Base-by-base conservation (phyloP, 164 flowering plant genomes). In the Stephania japonica region DNA sequence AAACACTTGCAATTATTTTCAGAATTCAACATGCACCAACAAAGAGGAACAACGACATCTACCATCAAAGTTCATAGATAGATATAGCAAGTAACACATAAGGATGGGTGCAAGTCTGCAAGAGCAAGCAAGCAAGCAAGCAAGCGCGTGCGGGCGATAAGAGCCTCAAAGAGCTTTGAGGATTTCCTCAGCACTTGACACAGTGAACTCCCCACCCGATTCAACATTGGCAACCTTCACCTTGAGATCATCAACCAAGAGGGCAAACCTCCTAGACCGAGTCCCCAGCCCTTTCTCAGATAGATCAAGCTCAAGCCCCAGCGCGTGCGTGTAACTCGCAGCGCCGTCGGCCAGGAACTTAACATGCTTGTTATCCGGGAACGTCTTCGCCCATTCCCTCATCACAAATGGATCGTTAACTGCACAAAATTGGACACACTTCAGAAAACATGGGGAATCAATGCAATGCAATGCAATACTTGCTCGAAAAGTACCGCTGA, bases 351-450 rank as follows among this genome's bases (percentile, higher is more conserved):
- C 94, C 1, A 93, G 83, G 84, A 95, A 93, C 89, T 89, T 90
- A 23, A 95, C 89, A 65, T 87, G 84, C 86, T 91, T 87, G 87
- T 86, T 91, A 67, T 90, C 93, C 4, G 97, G 89, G 85, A 69
- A 95, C 1, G 94, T 80, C 78, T 95, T 87, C 10, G 88, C 86
- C 99, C 98, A 95, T 68, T 89, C 97, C 89, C 86, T 91, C 99
- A 93, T 90, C 86, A 95, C 99, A 73, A 93, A 95, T 4, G 96
- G 94, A 68, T 95, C 99, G 71, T 95, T 95, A 3, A 95, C 99
- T 93, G 88, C 83, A 75, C 49, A 10, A 14, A 59, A 67, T 24
- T 66, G 18, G 25, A 27, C 10, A 41, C 18, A 26, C 4, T 32
- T 32, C 38, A 32, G 26, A 41, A 12, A 6, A 56, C 25, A 3